Evolutionary conservation across 345 rosid species (phyloP).

Genomic region (Populus pruinosa): DNA sequence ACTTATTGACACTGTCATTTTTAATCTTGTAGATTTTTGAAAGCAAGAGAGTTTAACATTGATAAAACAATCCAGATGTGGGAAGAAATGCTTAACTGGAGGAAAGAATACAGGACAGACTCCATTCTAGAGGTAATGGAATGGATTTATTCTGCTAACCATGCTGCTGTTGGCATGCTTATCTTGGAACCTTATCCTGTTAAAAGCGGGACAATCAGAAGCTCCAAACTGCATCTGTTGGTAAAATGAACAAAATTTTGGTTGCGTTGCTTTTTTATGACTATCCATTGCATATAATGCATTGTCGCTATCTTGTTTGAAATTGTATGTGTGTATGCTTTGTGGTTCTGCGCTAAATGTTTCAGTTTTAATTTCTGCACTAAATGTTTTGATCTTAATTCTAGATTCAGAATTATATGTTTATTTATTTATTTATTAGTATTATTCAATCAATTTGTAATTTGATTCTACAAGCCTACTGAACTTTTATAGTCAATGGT

Average conservation of each 20-base stretch:
- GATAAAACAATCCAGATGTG: conserved; percentile 89
- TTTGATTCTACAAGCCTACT: neutral
- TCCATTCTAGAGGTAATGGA: conserved; percentile 67
- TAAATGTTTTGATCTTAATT: neutral
- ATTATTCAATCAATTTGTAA: neutral
- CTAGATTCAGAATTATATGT: neutral
- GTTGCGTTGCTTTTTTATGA: neutral
- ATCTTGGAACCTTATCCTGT: neutral
- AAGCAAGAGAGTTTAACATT: conserved; percentile 77
- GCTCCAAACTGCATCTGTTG: conserved; percentile 1
- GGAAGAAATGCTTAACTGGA: conserved; percentile 97
- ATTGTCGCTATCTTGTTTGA: neutral
- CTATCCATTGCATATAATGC: neutral
- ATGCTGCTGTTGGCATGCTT: neutral
- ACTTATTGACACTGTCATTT: conserved; percentile 2
- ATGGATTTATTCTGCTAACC: neutral
- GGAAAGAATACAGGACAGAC: conserved; percentile 80
- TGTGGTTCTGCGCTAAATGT: neutral
- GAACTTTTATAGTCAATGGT: neutral
- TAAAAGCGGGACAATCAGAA: neutral
- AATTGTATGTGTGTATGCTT: neutral
- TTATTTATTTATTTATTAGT: neutral
- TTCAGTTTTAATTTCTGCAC: neutral
- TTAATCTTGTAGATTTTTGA: conserved; percentile 66
- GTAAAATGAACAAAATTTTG: neutral